Evolutionary conservation across 176 grass and related monocot genomes (phyloP), one percentile per base, ranked within the genome.

Genomic region (Poa annua): DNA sequence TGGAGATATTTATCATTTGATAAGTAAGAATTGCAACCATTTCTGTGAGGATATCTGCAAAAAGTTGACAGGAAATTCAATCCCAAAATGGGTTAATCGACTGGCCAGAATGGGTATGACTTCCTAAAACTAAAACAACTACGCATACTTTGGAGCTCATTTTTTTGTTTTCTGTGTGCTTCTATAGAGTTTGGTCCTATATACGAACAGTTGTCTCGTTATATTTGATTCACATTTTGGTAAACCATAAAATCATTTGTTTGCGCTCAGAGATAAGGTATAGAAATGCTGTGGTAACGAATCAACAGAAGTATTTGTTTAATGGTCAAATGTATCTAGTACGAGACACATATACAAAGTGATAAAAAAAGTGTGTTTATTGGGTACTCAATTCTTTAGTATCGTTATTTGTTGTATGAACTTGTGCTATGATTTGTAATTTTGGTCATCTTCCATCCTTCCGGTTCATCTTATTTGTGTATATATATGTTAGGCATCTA

Each of bases 61-160:
- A 66, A 94, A 89, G 81, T 70, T 94, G 81, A 94, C 92, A 1
- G 84, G 92, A 17, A 94, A 85, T 29, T 49, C 32, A 61, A 91
- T 94, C 75, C 89, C 92, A 72, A 91, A 85, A 80, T 91, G 92
- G 92, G 92, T 94, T 34, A 94, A 94, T 82, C 89, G 92, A 1
- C 89, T 94, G 60, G 92, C 92, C 29, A 89, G 87, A 81, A 89
- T 94, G 72, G 92, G 89, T 94, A 94, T 34, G 53, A 17, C 11
- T 52, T 73, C 53, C 66, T 75, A 20, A 79, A 19, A 70, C 34
- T 25, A 22, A 60, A 60, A 12, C 10, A 39, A n/a, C 6, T 83
- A 25, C 10, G 20, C 36, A 70, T 88, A 32, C 57, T 65, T 49
- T 13, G 39, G 17, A 4, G 52, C 19, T 11, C 79, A 51, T 86